Percentiles rank a stretch among this genome's conserved stretches.
phyloP scores from a whole-genome alignment of 176 grass and related monocot species.

The Alopecurus myosuroides region DNA sequence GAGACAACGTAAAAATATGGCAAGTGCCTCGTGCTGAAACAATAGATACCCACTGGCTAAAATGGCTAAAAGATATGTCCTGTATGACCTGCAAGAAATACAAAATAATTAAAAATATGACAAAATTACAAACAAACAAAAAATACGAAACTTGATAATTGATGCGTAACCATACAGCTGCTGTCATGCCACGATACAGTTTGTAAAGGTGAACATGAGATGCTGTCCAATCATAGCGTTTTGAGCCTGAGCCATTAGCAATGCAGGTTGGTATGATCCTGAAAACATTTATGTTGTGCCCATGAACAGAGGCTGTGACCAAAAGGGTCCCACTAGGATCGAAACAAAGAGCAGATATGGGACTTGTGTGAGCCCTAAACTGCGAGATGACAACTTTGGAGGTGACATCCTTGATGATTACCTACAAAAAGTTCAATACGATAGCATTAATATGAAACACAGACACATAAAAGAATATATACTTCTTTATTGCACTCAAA shows the following conservation, averaged over 20 bases:
- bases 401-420: constrained; percentile 91
- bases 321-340: constrained; percentile 94
- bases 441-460: constrained; percentile 16
- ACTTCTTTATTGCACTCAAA: constrained; percentile 5
- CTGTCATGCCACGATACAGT: constrained; percentile 91
- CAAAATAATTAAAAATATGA: constrained; percentile 24
- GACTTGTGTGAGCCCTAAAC: constrained; percentile 96
- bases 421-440: constrained; percentile 44
- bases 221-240: constrained; percentile 64
- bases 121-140: background rate
- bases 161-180: constrained; percentile 66
- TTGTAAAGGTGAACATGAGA: constrained; percentile 99
- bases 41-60: constrained; percentile 96
- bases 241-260: constrained; percentile 60
- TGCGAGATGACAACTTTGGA: constrained; percentile 79
- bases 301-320: constrained; percentile 95
- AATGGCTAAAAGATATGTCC: constrained; percentile 93
- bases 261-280: constrained; percentile 78
- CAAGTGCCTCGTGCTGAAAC: constrained; percentile 87
- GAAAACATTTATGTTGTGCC: constrained; percentile 99
- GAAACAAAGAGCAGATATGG: constrained; percentile 98
- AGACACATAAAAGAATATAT: background rate
- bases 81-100: constrained; percentile 82
- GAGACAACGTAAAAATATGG: constrained; percentile 85
- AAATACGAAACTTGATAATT: background rate